A percentile compares a stretch with the other conserved stretches of the same genome.
These are phyloP conservation scores for Sugiyamaella smithiae DNA, from an alignment of 805 yeast species.

Conservation along the genomic window DNA sequence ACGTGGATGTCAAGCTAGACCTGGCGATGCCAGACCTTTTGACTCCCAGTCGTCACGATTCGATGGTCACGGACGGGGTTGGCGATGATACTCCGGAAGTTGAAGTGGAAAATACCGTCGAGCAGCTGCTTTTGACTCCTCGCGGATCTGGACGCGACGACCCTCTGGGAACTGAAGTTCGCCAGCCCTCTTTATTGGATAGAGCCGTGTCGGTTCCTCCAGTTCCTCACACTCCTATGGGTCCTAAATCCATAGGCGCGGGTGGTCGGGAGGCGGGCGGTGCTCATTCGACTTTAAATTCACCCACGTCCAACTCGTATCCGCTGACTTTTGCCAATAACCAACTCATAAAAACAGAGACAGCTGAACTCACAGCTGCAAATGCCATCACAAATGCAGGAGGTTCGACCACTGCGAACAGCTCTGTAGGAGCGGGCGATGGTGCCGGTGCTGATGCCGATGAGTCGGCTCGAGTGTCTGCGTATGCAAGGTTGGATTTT, in stretches of 20 bases:
- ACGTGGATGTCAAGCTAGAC: not conserved
- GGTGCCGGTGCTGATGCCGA: conserved; percentile 11
- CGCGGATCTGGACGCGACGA: not conserved
- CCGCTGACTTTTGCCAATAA: conserved; percentile 25
- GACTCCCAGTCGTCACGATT: not conserved
- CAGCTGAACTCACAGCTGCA: conserved; percentile 7
- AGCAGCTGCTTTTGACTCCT: not conserved
- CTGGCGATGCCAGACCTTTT: not conserved
- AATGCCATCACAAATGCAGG: conserved; percentile 11
- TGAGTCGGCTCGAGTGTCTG: conserved; percentile 36
- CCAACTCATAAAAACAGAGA: not conserved
- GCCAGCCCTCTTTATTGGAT: not conserved
- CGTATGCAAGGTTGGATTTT: conserved; percentile 66
- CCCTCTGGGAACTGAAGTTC: not conserved
- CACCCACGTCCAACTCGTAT: conserved; percentile 11
- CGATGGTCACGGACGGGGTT: not conserved
- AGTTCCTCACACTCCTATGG: not conserved
- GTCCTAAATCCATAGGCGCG: not conserved
- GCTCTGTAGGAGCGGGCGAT: conserved; percentile 13
- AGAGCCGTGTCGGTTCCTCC: not conserved
- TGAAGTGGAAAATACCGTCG: not conserved
- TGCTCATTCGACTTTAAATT: conserved; percentile 1
- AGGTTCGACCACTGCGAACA: conserved; percentile 2
- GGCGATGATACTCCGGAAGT: not conserved
- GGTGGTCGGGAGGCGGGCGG: conserved; percentile 6